Base-by-base conservation (phyloP, 306 rosid genomes). In the Begonia masoniana region DNA sequence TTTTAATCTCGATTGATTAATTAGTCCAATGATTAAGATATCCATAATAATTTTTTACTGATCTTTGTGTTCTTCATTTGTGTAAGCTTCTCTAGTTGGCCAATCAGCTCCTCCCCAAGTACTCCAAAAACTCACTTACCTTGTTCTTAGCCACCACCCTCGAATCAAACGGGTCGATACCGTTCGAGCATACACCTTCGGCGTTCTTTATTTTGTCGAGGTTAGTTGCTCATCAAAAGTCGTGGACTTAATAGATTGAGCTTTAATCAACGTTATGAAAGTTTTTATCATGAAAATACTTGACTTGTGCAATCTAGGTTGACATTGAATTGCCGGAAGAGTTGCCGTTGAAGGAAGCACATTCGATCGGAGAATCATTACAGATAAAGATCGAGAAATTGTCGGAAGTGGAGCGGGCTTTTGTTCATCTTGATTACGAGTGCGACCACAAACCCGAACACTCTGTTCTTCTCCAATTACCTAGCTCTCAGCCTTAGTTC, bases 401-500 rank as follows among this genome's bases (percentile, higher is more conserved):
- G 49, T 73, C 85, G 11, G 97, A 85, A 56, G 95, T 85, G 10
- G 95, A 89, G 69, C 75, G 93, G 68, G 87, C 87, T 11, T 89
- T 85, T 60, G 97, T 89, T 73, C 97, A 89, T 72, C 76, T 89
- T 13, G 97, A 89, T 79, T 89, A 74, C 13, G 97, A 89, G 65
- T 89, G 97, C 17, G 88, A 82, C 5, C 97, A 89, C 71, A 89
- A 89, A 57, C 97, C 97, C 39, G 97, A 89, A 61, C 97, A 89
- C 66, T 71, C 73, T 13, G 75, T 89, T 54, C 88, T 77, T 35
- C n/a, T 43, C 74, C 76, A 71, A 60, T 68, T 89, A 60, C 97
- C 97, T 47, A 78, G 63, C 74, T 76, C 50, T 57, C 54, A 72
- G 62, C 60, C 84, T 19, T 73, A 26, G 64, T 36, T 12, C 4